Conservation (phyloP, 1,284 basidiomycete species). For the Microbotryum lychnidis-dioicae region DNA sequence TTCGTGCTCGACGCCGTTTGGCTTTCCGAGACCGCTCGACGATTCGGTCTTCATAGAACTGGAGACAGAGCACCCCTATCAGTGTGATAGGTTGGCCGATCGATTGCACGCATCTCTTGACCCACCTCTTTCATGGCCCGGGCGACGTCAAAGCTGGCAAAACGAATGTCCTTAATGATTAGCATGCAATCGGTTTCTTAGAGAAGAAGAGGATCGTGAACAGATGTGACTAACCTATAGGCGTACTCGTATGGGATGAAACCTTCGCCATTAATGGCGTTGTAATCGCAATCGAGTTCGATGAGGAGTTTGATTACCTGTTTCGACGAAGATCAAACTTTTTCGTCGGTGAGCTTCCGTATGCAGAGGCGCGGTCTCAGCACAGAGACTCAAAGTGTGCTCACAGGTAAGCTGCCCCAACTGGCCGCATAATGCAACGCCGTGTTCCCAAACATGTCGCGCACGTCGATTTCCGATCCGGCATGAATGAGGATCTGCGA, state of each 20-base stretch:
- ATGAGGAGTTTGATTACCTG: constrained; percentile 78
- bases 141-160: no score
- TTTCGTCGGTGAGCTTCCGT: neutral
- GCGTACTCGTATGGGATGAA: constrained; percentile 88
- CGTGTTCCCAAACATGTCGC: constrained; percentile 84
- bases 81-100: no score
- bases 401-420: constrained; percentile 69
- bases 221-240: constrained; percentile 58
- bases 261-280: constrained; percentile 75
- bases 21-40: no score
- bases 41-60: no score
- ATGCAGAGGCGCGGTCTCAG: neutral
- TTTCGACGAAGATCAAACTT: neutral
- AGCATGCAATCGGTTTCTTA: neutral
- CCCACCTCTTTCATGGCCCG: no score
- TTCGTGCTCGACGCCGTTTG: no score
- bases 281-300: constrained; percentile 73
- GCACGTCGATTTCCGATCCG: constrained; percentile 75
- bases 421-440: constrained; percentile 83
- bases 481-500: constrained; percentile 74
- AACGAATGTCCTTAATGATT: neutral
- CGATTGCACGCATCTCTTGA: no score
- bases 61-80: no score
- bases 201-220: neutral
- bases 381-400: constrained; percentile 33